Base-by-base conservation (phyloP, 2,329 filamentous ascomycete genomes). In the Scedosporium dehoogii region DNA sequence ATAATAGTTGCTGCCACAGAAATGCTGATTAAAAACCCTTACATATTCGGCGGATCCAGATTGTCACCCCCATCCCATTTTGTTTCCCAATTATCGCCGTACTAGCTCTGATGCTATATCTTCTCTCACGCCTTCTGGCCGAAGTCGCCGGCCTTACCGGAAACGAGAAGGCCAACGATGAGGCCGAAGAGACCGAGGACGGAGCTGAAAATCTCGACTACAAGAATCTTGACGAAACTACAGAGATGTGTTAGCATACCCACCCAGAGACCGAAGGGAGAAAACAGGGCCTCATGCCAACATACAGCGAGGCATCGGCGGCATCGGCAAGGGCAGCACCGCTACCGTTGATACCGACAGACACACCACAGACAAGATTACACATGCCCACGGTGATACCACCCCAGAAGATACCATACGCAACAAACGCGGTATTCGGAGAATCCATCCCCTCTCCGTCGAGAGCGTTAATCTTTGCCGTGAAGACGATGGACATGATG, bases 401-500 rank as follows among this genome's bases (percentile, higher is more conserved):
- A 41, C 90, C 85, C 96, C 94, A 99, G 80, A 99, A 99, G 61
- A 99, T 79, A 41, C 94, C 92, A 73, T 87, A 99, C 67, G 94
- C 94, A 25, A 92, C 97, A 74, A 96, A 99, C 79, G 93, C 94
- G 71, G 91, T 91, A 73, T 85, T 86, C 60, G 84, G 85, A 12
- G 88, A 88, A 77, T 88, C 89, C 33, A 92, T 75, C 18, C 82
- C 81, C 46, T 87, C 84, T 63, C 82, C 82, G 53, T 80, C 72
- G 33, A 94, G 83, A 62, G 82, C 75, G 69, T 84, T 83, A 69
- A 99, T 79, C 77, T 97, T 96, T 65, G 92, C 84, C 55, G 92
- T 96, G 80, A 97, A 97, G 71, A 99, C 90, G 74, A 99, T 99
- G 70, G 92, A 89, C 92, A 99, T 99, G 79, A 99, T 99, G 77